Conservation (phyloP, 2,329 filamentous ascomycete species). For the Aschersonia sp. region DNA sequence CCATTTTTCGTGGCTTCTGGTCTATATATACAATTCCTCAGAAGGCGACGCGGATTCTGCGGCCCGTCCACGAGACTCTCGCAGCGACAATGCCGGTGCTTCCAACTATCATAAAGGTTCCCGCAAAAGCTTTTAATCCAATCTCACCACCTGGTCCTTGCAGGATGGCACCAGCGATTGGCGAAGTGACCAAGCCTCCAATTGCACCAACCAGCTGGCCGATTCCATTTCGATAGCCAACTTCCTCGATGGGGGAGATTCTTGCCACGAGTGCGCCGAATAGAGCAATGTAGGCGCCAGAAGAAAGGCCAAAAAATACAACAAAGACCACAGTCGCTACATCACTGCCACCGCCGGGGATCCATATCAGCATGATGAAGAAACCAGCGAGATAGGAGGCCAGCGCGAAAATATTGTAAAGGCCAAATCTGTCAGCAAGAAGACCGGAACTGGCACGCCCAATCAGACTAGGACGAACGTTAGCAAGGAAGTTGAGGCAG, state of each 20-base stretch:
- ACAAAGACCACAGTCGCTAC: constrained; percentile 12
- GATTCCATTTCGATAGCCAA: constrained; percentile 38
- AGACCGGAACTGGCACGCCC: constrained; percentile 9
- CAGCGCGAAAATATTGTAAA: constrained; percentile 21
- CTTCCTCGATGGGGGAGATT: constrained; percentile 36
- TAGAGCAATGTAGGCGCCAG: constrained; percentile 14
- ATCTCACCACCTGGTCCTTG: constrained; percentile 4
- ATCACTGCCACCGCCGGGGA: constrained; percentile 10
- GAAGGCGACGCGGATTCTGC: constrained; percentile 5
- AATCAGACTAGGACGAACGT: constrained; percentile 6
- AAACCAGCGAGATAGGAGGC: constrained; percentile 23
- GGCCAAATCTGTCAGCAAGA: constrained; percentile 11
- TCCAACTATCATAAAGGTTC: constrained; percentile 6
- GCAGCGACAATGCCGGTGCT: constrained; percentile 7
- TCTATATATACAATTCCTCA: background rate
- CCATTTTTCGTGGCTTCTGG: no score
- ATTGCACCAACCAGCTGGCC: constrained; percentile 6
- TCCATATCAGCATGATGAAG: constrained; percentile 18
- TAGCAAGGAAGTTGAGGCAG: background rate
- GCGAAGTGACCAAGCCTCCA: constrained; percentile 7
- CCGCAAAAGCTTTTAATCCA: constrained; percentile 8
- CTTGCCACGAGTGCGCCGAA: constrained; percentile 19
- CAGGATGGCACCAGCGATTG: constrained; percentile 10
- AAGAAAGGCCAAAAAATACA: constrained; percentile 14
- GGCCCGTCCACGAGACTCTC: constrained; percentile 6